Conservation (phyloP, 192 early-diverging fungal species). For the Mortierella claussenii region DNA sequence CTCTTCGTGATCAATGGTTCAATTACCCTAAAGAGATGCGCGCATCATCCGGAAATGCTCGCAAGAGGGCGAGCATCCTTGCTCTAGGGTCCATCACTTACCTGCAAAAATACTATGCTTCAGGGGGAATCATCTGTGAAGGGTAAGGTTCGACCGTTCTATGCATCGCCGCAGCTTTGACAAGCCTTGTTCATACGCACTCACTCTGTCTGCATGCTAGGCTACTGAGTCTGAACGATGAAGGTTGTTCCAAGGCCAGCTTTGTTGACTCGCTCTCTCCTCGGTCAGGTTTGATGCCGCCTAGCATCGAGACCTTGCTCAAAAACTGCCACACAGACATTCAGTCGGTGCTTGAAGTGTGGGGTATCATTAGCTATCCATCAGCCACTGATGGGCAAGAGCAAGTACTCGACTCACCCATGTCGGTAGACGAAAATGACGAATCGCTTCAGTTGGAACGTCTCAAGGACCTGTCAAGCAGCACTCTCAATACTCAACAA, state of each 20-base stretch:
- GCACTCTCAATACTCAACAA: constrained; percentile 27
- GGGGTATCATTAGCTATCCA: constrained; percentile 64
- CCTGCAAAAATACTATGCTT: constrained; percentile 67
- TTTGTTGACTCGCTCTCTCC: constrained; percentile 31
- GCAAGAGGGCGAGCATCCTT: constrained; percentile 59
- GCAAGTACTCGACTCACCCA: constrained; percentile 33
- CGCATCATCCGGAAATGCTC: constrained; percentile 31
- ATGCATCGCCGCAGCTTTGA: too few relatives aligned
- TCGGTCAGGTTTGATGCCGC: constrained; percentile 23
- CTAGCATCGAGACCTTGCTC: constrained; percentile 58
- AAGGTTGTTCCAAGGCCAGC: constrained; percentile 7
- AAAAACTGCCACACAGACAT: constrained; percentile 60
- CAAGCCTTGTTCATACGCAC: too few relatives aligned
- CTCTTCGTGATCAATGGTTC: background rate
- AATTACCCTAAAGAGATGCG: constrained; percentile 4
- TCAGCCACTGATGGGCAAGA: constrained; percentile 21
- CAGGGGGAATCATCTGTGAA: constrained; percentile 58
- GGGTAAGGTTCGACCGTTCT: too few relatives aligned
- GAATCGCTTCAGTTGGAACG: constrained; percentile 15
- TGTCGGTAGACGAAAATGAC: constrained; percentile 25
- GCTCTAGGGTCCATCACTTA: constrained; percentile 66
- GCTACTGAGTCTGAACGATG: background rate
- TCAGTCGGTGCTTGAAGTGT: constrained; percentile 57
- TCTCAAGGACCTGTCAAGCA: constrained; percentile 21
- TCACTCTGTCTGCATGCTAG: too few relatives aligned